A percentile compares a stretch with the other conserved stretches of the same genome.
These are phyloP conservation scores for Torulaspora indica DNA, from an alignment of 805 yeast genomes.

Conservation along the genomic window DNA sequence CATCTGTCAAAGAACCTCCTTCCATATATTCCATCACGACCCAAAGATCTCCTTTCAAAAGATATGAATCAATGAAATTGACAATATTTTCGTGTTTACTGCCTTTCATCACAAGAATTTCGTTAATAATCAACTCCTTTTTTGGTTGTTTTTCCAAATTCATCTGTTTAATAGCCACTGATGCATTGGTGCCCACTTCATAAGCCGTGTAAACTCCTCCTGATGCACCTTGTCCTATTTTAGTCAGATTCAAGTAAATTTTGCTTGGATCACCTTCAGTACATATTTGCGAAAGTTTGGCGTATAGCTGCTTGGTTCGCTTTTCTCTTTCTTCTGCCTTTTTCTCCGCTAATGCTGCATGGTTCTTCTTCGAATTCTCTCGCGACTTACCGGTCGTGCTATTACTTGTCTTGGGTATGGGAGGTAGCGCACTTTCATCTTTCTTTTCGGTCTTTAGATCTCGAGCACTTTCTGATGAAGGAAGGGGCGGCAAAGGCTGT, in stretches of 20 bases:
- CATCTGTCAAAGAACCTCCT: slow-evolving; percentile 95
- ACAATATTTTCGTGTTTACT: slow-evolving; percentile 88
- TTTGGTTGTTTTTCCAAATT: slow-evolving; percentile 90
- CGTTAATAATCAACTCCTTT: slow-evolving; percentile 91
- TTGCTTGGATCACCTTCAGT: slow-evolving; percentile 78
- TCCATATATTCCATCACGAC: slow-evolving; percentile 99
- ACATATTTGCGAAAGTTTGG: slow-evolving; percentile 70
- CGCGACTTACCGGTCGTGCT: slow-evolving; percentile 10
- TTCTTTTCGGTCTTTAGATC: background rate
- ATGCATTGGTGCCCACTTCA: slow-evolving; percentile 47
- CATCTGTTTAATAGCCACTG: slow-evolving; percentile 96
- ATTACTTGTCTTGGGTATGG: slow-evolving; percentile 38
- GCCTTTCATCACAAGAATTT: slow-evolving; percentile 92
- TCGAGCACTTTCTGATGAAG: slow-evolving; percentile 8
- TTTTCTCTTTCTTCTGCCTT: slow-evolving; percentile 76
- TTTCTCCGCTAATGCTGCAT: slow-evolving; percentile 49
- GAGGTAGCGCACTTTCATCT: slow-evolving; percentile 24
- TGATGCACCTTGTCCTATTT: slow-evolving; percentile 97
- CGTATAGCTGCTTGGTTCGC: slow-evolving; percentile 65
- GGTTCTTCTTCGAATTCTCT: slow-evolving; percentile 25
- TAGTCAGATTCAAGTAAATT: slow-evolving; percentile 61
- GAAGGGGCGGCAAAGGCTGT: slow-evolving; percentile 29
- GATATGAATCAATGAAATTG: slow-evolving; percentile 82
- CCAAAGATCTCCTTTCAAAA: slow-evolving; percentile 80
- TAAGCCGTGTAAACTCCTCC: slow-evolving; percentile 95